Percentiles rank a stretch among this genome's conserved stretches.
These are phyloP conservation scores for Penicillium hesseltinei DNA, from an alignment of 2,329 filamentous ascomycete species.

Conservation along the genomic window DNA sequence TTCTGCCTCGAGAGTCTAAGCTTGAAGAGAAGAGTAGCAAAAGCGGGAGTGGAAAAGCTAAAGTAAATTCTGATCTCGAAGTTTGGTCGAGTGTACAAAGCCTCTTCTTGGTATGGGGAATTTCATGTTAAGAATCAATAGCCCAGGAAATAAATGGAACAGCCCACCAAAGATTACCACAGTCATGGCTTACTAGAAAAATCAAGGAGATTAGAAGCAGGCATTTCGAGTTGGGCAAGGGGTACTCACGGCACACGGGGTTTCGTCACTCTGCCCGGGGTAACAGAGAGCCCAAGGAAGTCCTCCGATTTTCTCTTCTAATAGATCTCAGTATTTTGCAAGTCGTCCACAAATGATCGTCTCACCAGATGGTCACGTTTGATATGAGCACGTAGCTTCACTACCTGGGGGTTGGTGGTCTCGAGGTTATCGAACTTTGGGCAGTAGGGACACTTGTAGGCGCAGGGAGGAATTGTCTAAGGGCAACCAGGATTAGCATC, in stretches of 20 bases:
- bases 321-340: background rate
- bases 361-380: background rate
- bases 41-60: no score
- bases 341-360: no score
- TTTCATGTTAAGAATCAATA: background rate
- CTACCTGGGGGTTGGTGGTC: background rate
- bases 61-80: background rate
- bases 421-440: background rate
- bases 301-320: background rate
- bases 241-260: background rate
- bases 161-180: no score
- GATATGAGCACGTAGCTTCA: background rate
- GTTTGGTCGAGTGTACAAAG: no score
- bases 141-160: no score
- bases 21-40: background rate
- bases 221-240: no score
- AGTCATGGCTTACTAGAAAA: background rate
- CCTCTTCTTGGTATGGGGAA: no score
- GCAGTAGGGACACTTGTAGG: constrained; percentile 1
- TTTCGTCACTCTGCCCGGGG: background rate
- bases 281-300: background rate
- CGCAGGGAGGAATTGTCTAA: background rate
- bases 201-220: background rate
- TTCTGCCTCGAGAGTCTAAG: no score
- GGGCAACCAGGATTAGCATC: background rate